Evolutionary conservation across 2,329 filamentous ascomycete species (phyloP).

Genomic region (Aureobasidium sp.): DNA sequence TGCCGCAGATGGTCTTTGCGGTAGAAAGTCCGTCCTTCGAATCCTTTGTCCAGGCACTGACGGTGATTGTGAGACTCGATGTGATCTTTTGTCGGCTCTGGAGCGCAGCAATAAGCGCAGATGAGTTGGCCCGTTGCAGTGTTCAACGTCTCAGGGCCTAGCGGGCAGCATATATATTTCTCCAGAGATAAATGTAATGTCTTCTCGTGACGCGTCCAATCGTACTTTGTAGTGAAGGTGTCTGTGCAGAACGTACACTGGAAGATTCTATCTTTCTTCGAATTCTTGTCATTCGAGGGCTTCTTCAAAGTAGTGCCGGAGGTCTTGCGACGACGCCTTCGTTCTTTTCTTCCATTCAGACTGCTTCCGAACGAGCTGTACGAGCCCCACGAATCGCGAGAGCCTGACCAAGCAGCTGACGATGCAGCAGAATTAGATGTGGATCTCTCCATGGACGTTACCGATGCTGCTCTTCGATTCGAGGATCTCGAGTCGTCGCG

Average conservation of each 20-base stretch:
- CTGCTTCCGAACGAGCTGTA: slow-evolving; percentile 44
- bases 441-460: slow-evolving; percentile 48
- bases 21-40: slow-evolving; percentile 57
- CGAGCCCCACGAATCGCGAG: slow-evolving; percentile 50
- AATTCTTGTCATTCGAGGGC: slow-evolving; percentile 33
- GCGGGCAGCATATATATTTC: slow-evolving; percentile 56
- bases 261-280: slow-evolving; percentile 38
- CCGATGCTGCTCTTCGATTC: slow-evolving; percentile 45
- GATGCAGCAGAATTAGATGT: slow-evolving; percentile 43
- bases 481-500: slow-evolving; percentile 42
- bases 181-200: slow-evolving; percentile 59
- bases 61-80: slow-evolving; percentile 54
- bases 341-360: slow-evolving; percentile 50
- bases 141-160: slow-evolving; percentile 50
- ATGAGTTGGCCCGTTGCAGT: slow-evolving; percentile 50
- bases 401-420: slow-evolving; percentile 46
- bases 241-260: slow-evolving; percentile 55
- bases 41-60: slow-evolving; percentile 59
- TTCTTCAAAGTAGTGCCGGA: slow-evolving; percentile 21
- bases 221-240: slow-evolving; percentile 51
- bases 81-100: slow-evolving; percentile 50
- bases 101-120: slow-evolving; percentile 53
- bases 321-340: slow-evolving; percentile 44
- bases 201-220: slow-evolving; percentile 60
- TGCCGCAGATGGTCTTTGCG: slow-evolving; percentile 57